A percentile compares a stretch with the other conserved stretches of the same genome.
These are phyloP conservation scores for Fagus crenata DNA, from an alignment of 306 rosid species.

Conservation along the genomic window DNA sequence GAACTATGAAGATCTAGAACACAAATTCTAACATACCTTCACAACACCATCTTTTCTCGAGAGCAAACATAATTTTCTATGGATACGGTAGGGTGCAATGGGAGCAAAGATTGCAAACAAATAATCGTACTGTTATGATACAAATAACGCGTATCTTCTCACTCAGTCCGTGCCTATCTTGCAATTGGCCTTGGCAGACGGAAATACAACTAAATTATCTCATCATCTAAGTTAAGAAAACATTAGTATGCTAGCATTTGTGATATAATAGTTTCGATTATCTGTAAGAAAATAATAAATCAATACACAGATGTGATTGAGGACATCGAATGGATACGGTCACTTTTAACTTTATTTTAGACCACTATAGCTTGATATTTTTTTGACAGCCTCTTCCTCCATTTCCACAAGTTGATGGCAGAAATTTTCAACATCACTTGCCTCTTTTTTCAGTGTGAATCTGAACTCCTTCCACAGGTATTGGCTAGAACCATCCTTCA, in stretches of 20 bases:
- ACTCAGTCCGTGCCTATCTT: background rate
- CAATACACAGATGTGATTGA: background rate
- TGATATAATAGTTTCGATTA: background rate
- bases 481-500: constrained; percentile 48
- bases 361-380: constrained; percentile 69
- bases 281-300: background rate
- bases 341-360: constrained; percentile 24
- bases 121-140: background rate
- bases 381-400: constrained; percentile 73
- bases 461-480: constrained; percentile 78
- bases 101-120: background rate
- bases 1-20: too few relatives aligned
- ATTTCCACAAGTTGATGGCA: constrained; percentile 72
- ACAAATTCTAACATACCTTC: too few relatives aligned
- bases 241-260: background rate
- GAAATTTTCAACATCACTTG: constrained; percentile 55
- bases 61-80: background rate
- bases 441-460: constrained; percentile 61
- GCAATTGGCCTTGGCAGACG: background rate
- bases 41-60: background rate
- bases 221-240: background rate
- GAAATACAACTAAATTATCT: background rate
- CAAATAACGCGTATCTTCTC: background rate
- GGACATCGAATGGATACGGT: background rate
- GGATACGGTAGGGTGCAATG: background rate